phyloP scores from a whole-genome alignment of 208 protist genomes.

The Trypanosoma rangeli region DNA sequence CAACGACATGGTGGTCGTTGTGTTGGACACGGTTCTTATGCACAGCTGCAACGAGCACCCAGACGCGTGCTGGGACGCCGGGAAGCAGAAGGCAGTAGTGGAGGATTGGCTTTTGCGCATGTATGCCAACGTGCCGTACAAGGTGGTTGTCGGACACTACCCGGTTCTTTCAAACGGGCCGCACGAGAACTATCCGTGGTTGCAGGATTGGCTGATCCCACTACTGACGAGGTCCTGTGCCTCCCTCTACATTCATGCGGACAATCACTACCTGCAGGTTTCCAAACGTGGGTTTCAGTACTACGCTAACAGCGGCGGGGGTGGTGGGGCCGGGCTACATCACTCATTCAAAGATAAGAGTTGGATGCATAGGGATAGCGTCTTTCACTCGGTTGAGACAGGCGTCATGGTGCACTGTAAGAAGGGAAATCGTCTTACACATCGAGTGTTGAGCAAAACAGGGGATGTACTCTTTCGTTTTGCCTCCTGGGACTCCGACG shows the following conservation, averaged over 20 bases:
- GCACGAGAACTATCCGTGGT: conserved; percentile 36
- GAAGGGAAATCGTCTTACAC: conserved; percentile 10
- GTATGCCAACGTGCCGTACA: conserved; percentile 24
- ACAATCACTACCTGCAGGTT: conserved; percentile 61
- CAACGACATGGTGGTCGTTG: conserved; percentile 28
- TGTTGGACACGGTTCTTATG: conserved; percentile 39
- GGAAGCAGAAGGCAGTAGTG: conserved; percentile 26
- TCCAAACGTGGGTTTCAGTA: conserved; percentile 33
- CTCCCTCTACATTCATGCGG: conserved; percentile 41
- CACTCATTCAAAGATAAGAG: conserved; percentile 8
- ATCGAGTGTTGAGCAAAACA: conserved; percentile 16
- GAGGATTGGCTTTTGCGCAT: conserved; percentile 31
- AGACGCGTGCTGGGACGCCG: conserved; percentile 27
- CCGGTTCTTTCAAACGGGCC: conserved; percentile 44
- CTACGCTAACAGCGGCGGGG: conserved; percentile 46
- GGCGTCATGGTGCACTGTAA: conserved; percentile 37
- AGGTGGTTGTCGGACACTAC: conserved; percentile 56
- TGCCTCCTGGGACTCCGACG: neutral
- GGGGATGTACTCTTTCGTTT: conserved; percentile 22
- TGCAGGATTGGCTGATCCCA: conserved; percentile 35
- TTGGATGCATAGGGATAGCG: conserved; percentile 16
- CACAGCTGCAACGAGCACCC: conserved; percentile 20
- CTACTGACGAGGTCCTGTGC: conserved; percentile 33
- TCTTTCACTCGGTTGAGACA: conserved; percentile 24
- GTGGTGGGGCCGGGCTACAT: conserved; percentile 37